Evolutionary conservation across 306 rosid species (phyloP), one percentile per base, ranked within the genome.

Genomic region (Rosa lucieae): DNA sequence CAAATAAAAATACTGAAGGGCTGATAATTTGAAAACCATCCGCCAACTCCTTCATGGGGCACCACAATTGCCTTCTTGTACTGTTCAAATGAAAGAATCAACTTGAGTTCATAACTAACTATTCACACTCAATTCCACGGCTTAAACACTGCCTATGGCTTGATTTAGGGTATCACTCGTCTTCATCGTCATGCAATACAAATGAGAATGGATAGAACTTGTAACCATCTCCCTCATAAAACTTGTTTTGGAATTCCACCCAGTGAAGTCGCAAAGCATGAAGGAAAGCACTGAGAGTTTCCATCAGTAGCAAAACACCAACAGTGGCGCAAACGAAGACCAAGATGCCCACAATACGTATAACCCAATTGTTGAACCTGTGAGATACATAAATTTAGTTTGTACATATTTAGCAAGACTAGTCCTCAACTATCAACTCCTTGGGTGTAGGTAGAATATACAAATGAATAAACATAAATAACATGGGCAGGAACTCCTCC

Each of bases 181-280:
- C 98, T 42, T 88, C 98, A 9, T 88, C 89, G 1, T 73, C 80
- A 35, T 86, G 81, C 48, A 83, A 76, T 8, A 88, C 44, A n/a
- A 93, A 91, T 70, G 97, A 85, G 85, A 85, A 93, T 3, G 99
- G 99, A 40, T 44, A 53, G 84, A 95, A 95, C 90, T 88, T 95
- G 86, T 88, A 90, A 51, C 98, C 99, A 69, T 93, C 96, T 80
- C 98, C 99, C 80, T 90, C 93, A 7, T 95, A 95, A 74, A 95
- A 95, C 87, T 93, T 95, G 89, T 93, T 93, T 78, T 93, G 99
- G 75, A 93, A 95, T 86, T 95, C 98, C 58, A 93, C 97, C 99
- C 98, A 95, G 82, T 93, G 99, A 87, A 93, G 99, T 40, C 98
- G 94, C 84, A 95, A 74, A 10, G 99, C 98, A 70, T 95, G 99